These are phyloP conservation scores for Epichloe amarillans DNA, from an alignment of 2,329 filamentous ascomycete species.

Conservation along the genomic window DNA sequence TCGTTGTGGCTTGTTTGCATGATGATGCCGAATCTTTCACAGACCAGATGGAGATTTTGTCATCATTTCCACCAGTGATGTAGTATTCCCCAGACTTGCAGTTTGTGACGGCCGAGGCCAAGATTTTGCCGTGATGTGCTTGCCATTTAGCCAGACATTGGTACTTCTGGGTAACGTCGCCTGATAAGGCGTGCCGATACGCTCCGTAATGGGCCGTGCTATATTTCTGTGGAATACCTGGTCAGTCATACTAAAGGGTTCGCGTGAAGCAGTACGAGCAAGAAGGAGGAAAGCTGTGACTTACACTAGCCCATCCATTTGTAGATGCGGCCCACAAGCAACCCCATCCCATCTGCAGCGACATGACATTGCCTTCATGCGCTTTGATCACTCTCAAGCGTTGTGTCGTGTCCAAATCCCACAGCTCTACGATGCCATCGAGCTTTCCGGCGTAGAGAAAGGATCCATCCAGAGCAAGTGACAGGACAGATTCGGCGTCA, in stretches of 20 bases:
- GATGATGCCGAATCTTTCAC: slow-evolving; percentile 31
- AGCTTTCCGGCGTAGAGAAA: slow-evolving; percentile 87
- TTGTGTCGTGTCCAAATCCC: slow-evolving; percentile 92
- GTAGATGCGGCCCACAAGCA: slow-evolving; percentile 79
- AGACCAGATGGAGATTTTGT: slow-evolving; percentile 80
- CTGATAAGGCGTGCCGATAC: slow-evolving; percentile 33
- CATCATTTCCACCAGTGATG: slow-evolving; percentile 88
- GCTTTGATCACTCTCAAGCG: slow-evolving; percentile 75
- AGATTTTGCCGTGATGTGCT: slow-evolving; percentile 75
- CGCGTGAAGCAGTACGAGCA: not conserved
- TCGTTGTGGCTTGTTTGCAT: slow-evolving; percentile 20
- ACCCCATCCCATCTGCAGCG: slow-evolving; percentile 73
- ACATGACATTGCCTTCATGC: slow-evolving; percentile 71
- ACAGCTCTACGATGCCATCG: slow-evolving; percentile 81
- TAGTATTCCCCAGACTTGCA: slow-evolving; percentile 67
- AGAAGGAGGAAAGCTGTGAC: slow-evolving; percentile 12
- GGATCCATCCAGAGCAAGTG: slow-evolving; percentile 73
- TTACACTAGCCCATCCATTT: slow-evolving; percentile 73
- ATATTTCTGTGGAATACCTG: slow-evolving; percentile 39
- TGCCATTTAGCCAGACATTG: slow-evolving; percentile 66
- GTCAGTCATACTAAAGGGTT: not conserved
- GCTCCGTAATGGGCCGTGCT: slow-evolving; percentile 51
- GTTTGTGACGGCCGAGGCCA: slow-evolving; percentile 66
- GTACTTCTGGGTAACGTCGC: slow-evolving; percentile 62
- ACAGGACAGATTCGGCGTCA: slow-evolving; percentile 54